Evolutionary conservation across 257 asterid genomes (phyloP), one percentile per base, ranked within the genome.

Genomic region (Scutellaria galericulata): DNA sequence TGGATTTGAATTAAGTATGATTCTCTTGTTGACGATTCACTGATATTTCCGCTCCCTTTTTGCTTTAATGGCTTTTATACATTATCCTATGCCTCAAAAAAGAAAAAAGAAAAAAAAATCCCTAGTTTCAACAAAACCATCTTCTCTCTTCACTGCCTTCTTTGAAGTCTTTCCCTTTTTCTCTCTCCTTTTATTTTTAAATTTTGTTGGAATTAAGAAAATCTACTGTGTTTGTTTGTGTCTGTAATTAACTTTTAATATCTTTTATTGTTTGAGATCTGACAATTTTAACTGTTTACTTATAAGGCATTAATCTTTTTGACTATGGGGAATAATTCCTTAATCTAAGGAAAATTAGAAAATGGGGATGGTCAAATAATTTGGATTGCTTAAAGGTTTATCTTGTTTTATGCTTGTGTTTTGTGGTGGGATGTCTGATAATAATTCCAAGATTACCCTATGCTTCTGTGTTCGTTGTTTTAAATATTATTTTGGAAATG

Each of bases 391-490:
- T 77, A 79, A 77, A 74, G 82, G 76, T 9, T 80, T 64, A 75
- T 78, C 84, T 83, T 75, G 86, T 83, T 85, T 80, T 83, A 68
- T 68, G 75, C 78, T 75, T 80, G 78, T 82, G 85, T 80, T 80
- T 79, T 83, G 57, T 75, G 79, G 72, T 76, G 70, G 75, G 72
- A 56, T 75, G 63, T 80, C 80, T 66, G 72, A 76, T 51, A 65
- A 72, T 68, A 22, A 67, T 78, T 86, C 76, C 83, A 74, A 76
- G 78, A 78, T 82, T 76, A 46, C 74, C 56, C 74, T 53, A 72
- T 75, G 70, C 80, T 76, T 58, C 65, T 82, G 75, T 81, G 79
- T 54, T 61, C 41, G 44, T 64, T 77, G 45, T 56, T 35, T 75
- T 66, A 71, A 80, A 45, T 84, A 63, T 78, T 79, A 77, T 81